Evolutionary conservation across 495 filamentous ascomycete species (phyloP), one percentile per base, ranked within the genome.

Genomic region (Trichoderma erinaceum): DNA sequence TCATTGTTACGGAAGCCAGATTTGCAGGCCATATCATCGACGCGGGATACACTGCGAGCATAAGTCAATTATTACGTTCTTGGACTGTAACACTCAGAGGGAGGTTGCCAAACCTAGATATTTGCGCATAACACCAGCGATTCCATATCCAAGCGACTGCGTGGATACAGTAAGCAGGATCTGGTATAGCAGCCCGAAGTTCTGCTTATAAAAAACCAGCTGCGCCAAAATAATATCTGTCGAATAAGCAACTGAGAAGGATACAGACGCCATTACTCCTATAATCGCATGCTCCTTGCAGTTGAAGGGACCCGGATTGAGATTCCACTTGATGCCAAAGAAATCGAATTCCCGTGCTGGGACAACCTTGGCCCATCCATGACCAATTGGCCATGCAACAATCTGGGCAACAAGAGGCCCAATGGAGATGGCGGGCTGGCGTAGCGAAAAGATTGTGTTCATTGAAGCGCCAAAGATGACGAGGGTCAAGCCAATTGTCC

Each of bases 211-310:
- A 72, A 89, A 91, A 48, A 88, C 76, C 29, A 81, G 70, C 72
- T 88, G 84, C 0, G 88, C 88, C 29, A 90, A 79, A 32, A 91
- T 86, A 70, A 88, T 82, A 68, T 91, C 88, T 2, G 88, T 91
- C 23, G 88, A 86, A 63, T 89, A 88, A 4, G 88, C 88, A n/a
- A 86, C 85, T 71, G 77, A 89, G 72, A 78, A 83, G 66, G 78
- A 81, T 8, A 85, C 84, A 66, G 80, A 81, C 8, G 85, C 85
- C 89, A 92, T 93, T 69, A 92, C 86, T 7, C 89, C 88, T 69
- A 93, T 90, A 69, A 93, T 79, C 7, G 87, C 84, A 79, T 93
- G 90, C 72, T 92, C 89, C 72, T 93, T 93, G 75, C 91, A 85
- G 74, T 91, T 93, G 78, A 93, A 93, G 52, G 86, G 88, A 13